Conservation (phyloP, 2,329 filamentous ascomycete genomes). For the Colletotrichum sp. region DNA sequence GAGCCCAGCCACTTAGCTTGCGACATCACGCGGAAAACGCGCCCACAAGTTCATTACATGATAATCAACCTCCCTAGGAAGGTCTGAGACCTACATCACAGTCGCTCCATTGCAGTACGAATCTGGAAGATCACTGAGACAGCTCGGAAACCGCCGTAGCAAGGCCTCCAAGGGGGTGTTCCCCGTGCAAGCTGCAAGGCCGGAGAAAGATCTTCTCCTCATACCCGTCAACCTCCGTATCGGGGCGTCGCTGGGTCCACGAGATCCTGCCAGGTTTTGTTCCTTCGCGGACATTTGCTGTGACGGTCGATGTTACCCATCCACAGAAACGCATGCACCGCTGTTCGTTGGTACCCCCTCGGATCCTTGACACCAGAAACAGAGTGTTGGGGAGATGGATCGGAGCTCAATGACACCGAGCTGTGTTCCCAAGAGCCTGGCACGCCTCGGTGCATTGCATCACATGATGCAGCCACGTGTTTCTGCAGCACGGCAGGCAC, state of each 20-base stretch:
- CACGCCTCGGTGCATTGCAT: not conserved
- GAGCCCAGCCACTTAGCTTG: not conserved
- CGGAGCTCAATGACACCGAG: not conserved
- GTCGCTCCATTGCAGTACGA: not conserved
- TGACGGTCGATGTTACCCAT: not conserved
- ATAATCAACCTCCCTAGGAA: not conserved
- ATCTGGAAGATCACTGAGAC: not conserved
- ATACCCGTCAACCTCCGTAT: not conserved
- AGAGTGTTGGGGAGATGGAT: not conserved
- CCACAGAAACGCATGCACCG: not conserved
- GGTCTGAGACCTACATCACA: not conserved
- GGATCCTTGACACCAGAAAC: not conserved
- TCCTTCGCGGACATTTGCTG: conserved; percentile 1
- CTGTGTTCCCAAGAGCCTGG: not conserved
- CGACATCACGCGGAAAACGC: not conserved
- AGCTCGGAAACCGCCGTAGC: not conserved
- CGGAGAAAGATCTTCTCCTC: not conserved
- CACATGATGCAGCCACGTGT: not conserved
- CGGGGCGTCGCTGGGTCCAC: not conserved
- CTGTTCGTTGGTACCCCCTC: not conserved
- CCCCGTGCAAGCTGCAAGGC: not conserved
- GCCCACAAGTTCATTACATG: not conserved
- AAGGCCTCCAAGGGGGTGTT: not conserved
- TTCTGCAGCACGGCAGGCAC: not conserved
- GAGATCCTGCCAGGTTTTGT: not conserved